Evolutionary conservation across 139 green algal genomes (phyloP), one percentile per base, ranked within the genome.

Genomic region (Haematococcus lacustris): DNA sequence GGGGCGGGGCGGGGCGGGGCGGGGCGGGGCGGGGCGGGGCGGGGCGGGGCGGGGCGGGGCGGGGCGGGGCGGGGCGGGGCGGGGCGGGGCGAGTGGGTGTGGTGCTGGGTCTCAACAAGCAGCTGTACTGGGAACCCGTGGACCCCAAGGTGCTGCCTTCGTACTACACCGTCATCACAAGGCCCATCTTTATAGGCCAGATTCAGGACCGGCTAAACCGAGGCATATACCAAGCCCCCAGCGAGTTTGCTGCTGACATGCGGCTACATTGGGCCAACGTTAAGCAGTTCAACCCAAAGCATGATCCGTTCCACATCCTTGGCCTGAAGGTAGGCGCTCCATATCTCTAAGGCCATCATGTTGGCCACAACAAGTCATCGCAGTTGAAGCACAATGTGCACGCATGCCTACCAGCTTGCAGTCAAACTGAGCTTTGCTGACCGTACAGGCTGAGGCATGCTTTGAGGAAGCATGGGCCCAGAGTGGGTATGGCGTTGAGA

Each of bases 101-200:
- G 17, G 13, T 41, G 7, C 30, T 71, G n/a, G 66, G 66, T 2
- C 35, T 26, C 21, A 23, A 72, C 43, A 34, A 30, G 28, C 7
- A 43, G 3, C 13, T 63, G 32, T 72, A 43, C 47, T 72, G 64
- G 35, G 43, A 65, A 1, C 67, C 43, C n/a, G 67, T 72, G 1
- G 47, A 63, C 39, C 67, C 67, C 32, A 33, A 47, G 9, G 33
- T 72, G 28, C 41, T 72, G 3, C 67, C 41, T 47, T 43, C 63
- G 33, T 72, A 72, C 67, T 72, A 72, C 67, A 32, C 4, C 2
- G 41, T 72, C 1, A 47, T 72, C n/a, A 63, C 4, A 1, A 51
- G 64, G n/a, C 67, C 67, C 43, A 51, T 72, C 41, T 72, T 72
- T 32, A 50, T 72, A 7, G 43, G 17, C 6, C 43, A 72, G 47